Evolutionary conservation across 495 filamentous ascomycete genomes (phyloP).

Genomic region (Penicillium waksmanii): DNA sequence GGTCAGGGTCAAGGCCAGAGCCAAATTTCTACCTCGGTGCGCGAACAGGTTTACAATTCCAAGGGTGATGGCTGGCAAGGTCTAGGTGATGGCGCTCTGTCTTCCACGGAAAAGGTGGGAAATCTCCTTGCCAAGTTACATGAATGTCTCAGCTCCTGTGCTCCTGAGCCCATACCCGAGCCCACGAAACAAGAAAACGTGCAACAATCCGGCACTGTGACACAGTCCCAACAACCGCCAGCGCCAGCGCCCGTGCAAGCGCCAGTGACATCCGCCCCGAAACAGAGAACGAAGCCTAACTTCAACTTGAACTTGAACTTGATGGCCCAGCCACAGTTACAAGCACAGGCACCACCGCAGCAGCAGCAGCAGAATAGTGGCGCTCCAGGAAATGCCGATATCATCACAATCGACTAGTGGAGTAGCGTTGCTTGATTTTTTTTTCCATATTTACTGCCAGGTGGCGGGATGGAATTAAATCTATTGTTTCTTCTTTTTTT

Average conservation of each 20-base stretch:
- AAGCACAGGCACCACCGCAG: no score
- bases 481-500: no score
- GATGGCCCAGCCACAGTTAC: no score
- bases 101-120: slow-evolving; percentile 42
- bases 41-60: slow-evolving; percentile 43
- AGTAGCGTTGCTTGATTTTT: slow-evolving; percentile 6
- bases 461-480: no score
- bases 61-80: slow-evolving; percentile 55
- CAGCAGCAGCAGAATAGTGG: slow-evolving; percentile 16
- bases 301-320: no score
- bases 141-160: slow-evolving; percentile 29
- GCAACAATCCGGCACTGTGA: slow-evolving; percentile 7
- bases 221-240: neutral
- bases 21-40: slow-evolving; percentile 25
- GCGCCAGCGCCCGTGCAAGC: neutral
- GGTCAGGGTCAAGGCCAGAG: slow-evolving; percentile 9
- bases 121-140: slow-evolving; percentile 44
- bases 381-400: slow-evolving; percentile 25
- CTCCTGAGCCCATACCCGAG: slow-evolving; percentile 14
- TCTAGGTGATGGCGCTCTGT: slow-evolving; percentile 49
- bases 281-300: no score
- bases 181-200: slow-evolving; percentile 6
- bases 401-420: slow-evolving; percentile 47
- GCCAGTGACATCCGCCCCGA: no score
- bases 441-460: no score